phyloP scores from a whole-genome alignment of 345 rosid species.

The Murraya paniculata region DNA sequence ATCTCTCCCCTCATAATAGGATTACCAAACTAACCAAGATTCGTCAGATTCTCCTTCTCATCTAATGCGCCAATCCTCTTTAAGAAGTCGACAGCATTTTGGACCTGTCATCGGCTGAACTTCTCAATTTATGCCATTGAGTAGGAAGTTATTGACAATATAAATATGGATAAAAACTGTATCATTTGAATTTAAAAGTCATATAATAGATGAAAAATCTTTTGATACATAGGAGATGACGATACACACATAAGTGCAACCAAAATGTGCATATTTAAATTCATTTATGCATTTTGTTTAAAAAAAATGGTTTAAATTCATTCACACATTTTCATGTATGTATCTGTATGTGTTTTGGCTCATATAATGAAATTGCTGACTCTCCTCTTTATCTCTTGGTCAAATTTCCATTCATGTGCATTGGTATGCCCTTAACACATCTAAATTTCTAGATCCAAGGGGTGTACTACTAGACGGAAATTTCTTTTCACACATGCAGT shows the following conservation, averaged over 20 bases:
- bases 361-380: not conserved
- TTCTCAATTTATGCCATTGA: slow-evolving; percentile 11
- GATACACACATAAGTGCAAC: not conserved
- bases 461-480: not conserved
- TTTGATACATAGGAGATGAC: not conserved
- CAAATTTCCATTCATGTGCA: not conserved
- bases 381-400: not conserved
- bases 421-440: not conserved
- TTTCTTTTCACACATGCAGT: not conserved
- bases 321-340: not conserved
- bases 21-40: slow-evolving; percentile 71
- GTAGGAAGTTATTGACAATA: not conserved
- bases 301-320: too few relatives aligned
- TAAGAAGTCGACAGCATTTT: slow-evolving; percentile 88
- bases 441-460: not conserved
- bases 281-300: not conserved
- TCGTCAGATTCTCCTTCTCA: slow-evolving; percentile 83
- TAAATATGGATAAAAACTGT: not conserved
- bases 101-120: slow-evolving; percentile 55
- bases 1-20: slow-evolving; percentile 9
- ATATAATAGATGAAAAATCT: not conserved
- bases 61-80: slow-evolving; percentile 93
- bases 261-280: not conserved
- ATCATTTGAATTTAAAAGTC: not conserved
- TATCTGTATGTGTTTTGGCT: not conserved